Conservation (phyloP, 2,329 filamentous ascomycete species). For the Exutisphaerella laricina region DNA sequence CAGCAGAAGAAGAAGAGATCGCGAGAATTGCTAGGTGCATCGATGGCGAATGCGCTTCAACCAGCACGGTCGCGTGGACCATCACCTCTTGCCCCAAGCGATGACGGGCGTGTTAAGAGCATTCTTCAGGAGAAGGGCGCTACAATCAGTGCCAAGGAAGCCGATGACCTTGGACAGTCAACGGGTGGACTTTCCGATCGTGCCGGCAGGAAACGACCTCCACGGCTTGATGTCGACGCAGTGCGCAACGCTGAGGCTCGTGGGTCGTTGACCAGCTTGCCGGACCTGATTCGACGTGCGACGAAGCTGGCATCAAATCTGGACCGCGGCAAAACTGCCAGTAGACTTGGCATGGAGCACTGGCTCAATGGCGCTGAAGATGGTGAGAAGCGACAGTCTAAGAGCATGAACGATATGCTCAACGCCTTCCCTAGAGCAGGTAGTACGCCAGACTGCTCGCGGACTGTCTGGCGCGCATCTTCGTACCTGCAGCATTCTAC, state of each 20-base stretch:
- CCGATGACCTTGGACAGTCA: slow-evolving; percentile 28
- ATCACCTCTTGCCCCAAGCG: slow-evolving; percentile 23
- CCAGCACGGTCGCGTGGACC: slow-evolving; percentile 16
- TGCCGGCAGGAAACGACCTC: slow-evolving; percentile 51
- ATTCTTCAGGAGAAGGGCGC: slow-evolving; percentile 33
- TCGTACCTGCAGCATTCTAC: slow-evolving; percentile 19
- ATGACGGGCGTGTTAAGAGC: slow-evolving; percentile 26
- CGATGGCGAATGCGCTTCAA: slow-evolving; percentile 12
- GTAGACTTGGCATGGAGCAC: slow-evolving; percentile 47
- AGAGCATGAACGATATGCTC: slow-evolving; percentile 59
- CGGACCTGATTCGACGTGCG: slow-evolving; percentile 83
- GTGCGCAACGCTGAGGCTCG: slow-evolving; percentile 75
- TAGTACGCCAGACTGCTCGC: slow-evolving; percentile 34
- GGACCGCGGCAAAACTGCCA: slow-evolving; percentile 69
- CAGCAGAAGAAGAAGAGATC: slow-evolving; percentile 17
- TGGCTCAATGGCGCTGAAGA: slow-evolving; percentile 39
- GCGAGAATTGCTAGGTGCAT: slow-evolving; percentile 19
- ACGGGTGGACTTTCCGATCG: slow-evolving; percentile 37
- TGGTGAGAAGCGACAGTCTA: slow-evolving; percentile 39
- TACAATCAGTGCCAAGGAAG: slow-evolving; percentile 28
- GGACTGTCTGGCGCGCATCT: slow-evolving; percentile 11
- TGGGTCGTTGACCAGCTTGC: slow-evolving; percentile 84
- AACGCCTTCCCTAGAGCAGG: slow-evolving; percentile 57
- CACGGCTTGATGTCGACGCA: slow-evolving; percentile 73
- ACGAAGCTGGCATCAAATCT: slow-evolving; percentile 82